Conservation (phyloP, 2,329 filamentous ascomycete genomes). For the Kalaharituber pfeilii region DNA sequence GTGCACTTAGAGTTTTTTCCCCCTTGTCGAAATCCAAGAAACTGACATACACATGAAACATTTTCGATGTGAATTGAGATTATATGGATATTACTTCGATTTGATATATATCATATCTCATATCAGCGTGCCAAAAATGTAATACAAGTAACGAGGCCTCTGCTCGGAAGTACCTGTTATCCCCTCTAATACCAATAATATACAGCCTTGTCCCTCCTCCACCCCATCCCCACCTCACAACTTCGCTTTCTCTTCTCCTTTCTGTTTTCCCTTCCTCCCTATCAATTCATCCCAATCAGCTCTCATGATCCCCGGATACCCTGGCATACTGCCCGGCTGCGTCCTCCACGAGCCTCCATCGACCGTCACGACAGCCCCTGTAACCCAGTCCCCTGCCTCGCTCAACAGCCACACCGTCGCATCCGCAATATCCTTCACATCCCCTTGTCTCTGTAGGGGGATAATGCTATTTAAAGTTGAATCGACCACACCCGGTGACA, state of each 20-base stretch:
- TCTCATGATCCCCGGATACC: not conserved
- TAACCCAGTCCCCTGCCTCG: constrained; percentile 71
- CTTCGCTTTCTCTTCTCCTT: not conserved
- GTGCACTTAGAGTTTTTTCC: no score
- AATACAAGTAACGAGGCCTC: no score
- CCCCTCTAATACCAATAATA: no score
- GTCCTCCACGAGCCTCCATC: constrained; percentile 30
- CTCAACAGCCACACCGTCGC: constrained; percentile 80
- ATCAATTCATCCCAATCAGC: not conserved
- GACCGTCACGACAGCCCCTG: constrained; percentile 63
- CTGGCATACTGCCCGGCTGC: not conserved
- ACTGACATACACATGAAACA: no score
- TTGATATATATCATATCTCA: no score
- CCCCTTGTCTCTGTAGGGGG: constrained; percentile 60
- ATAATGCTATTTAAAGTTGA: constrained; percentile 22
- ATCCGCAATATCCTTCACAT: constrained; percentile 76
- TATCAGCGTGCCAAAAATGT: no score
- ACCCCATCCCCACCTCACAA: no score
- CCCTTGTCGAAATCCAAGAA: no score
- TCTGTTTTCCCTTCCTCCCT: not conserved
- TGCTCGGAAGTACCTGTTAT: no score
- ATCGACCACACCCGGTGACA: constrained; percentile 25
- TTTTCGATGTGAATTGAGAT: no score
- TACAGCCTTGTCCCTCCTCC: no score
- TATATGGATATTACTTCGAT: no score